phyloP scores from a whole-genome alignment of 1,284 basidiomycete species.

The Irpex rosettiformis region DNA sequence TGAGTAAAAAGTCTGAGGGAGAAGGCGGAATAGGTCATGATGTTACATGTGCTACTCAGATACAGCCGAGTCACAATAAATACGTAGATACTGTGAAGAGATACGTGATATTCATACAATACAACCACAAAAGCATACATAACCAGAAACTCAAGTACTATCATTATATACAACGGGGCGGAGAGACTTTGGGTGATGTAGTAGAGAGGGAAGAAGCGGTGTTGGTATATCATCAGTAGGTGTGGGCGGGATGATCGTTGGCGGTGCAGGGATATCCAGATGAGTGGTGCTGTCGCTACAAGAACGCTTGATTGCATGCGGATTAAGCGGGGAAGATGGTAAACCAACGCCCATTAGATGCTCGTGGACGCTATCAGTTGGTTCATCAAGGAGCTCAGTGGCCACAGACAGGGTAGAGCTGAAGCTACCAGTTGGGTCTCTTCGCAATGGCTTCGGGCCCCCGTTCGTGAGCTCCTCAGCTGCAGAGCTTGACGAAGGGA shows the following conservation, averaged over 20 bases:
- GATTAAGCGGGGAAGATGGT: constrained; percentile 14
- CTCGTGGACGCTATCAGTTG: constrained; percentile 15
- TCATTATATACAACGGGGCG: neutral
- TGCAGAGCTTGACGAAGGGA: constrained; percentile 36
- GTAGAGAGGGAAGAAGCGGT: constrained; percentile 22
- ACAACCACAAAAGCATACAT: neutral
- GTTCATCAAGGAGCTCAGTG: constrained; percentile 22
- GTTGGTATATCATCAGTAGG: constrained; percentile 27
- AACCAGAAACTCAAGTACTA: neutral
- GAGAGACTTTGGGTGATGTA: neutral
- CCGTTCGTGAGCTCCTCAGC: constrained; percentile 16
- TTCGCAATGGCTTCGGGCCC: constrained; percentile 20
- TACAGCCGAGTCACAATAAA: neutral
- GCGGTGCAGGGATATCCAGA: constrained; percentile 6
- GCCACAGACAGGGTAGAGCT: constrained; percentile 24
- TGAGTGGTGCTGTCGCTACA: neutral
- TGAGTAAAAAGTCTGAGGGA: neutral
- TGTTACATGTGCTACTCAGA: neutral
- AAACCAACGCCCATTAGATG: constrained; percentile 9
- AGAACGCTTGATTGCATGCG: constrained; percentile 4
- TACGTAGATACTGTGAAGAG: neutral
- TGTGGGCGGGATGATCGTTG: constrained; percentile 35
- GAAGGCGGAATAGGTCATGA: neutral
- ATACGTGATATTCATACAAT: neutral
- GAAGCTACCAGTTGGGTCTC: constrained; percentile 30